Percentiles rank a stretch among this genome's conserved stretches.
These are phyloP conservation scores for Plasmodium vivax DNA, from an alignment of 169 alveolate species.

Conservation along the genomic window DNA sequence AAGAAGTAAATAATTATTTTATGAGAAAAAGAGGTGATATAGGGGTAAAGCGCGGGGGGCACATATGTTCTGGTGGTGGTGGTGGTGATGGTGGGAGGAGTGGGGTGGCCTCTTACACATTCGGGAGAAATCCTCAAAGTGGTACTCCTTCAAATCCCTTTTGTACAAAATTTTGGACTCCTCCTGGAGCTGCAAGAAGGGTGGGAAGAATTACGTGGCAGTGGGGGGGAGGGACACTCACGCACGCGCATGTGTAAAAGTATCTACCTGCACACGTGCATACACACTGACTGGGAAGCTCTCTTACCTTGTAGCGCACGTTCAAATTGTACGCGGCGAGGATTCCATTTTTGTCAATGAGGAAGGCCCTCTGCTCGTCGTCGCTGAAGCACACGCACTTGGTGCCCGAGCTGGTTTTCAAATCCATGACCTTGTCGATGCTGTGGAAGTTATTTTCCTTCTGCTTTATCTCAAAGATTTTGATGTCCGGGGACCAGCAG, in stretches of 20 bases:
- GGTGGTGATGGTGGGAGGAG: background rate
- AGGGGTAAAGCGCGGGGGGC: background rate
- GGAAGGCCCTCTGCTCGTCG: slow-evolving; percentile 20
- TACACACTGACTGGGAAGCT: background rate
- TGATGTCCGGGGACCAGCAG: slow-evolving; percentile 33
- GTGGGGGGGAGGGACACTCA: background rate
- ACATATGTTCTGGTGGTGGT: background rate
- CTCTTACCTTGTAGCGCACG: slow-evolving; percentile 39
- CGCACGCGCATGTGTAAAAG: background rate
- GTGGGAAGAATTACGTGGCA: background rate
- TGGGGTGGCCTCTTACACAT: slow-evolving; percentile 1
- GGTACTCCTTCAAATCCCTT: slow-evolving; percentile 20
- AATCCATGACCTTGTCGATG: slow-evolving; percentile 30
- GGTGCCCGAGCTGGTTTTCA: slow-evolving; percentile 29
- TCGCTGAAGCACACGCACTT: slow-evolving; percentile 26
- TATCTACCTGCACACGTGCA: background rate
- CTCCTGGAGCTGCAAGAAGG: slow-evolving; percentile 22
- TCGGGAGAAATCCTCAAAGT: slow-evolving; percentile 24
- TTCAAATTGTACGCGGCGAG: slow-evolving; percentile 9
- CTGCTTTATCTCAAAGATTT: slow-evolving; percentile 20
- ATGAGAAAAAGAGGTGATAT: background rate
- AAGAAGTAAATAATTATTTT: background rate
- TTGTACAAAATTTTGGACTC: slow-evolving; percentile 37
- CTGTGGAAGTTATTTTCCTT: slow-evolving; percentile 23
- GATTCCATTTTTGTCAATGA: slow-evolving; percentile 34